Percentiles rank a stretch among this genome's conserved stretches.
These are phyloP conservation scores for Microdochium trichocladiopsis DNA, from an alignment of 2,329 filamentous ascomycete genomes.

Conservation along the genomic window DNA sequence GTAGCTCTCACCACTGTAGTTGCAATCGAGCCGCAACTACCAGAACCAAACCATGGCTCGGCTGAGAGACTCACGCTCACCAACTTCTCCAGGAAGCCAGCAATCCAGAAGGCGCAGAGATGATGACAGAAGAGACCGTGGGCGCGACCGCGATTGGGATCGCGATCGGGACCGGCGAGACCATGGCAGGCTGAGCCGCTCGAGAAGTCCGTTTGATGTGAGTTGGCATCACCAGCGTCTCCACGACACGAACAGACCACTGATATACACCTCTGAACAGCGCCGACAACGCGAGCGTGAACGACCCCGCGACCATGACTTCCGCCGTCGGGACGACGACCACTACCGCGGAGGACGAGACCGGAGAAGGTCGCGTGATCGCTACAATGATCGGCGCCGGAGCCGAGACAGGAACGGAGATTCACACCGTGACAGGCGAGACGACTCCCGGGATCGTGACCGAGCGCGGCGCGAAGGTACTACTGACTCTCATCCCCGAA, in stretches of 20 bases:
- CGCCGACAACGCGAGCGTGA: conserved; percentile 51
- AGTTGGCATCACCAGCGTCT: conserved; percentile 22
- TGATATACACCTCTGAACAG: conserved; percentile 27
- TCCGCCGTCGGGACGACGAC: conserved; percentile 63
- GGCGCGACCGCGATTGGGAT: conserved; percentile 38
- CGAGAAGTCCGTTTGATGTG: conserved; percentile 56
- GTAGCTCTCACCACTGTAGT: conserved; percentile 27
- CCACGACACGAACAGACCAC: neutral
- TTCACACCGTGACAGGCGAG: conserved; percentile 56
- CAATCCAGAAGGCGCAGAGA: conserved; percentile 63
- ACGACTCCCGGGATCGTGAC: conserved; percentile 63
- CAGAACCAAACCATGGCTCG: conserved; percentile 44
- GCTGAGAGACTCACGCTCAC: conserved; percentile 71
- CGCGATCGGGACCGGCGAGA: conserved; percentile 41
- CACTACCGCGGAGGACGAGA: conserved; percentile 48
- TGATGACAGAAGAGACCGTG: conserved; percentile 49
- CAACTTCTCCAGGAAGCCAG: conserved; percentile 87
- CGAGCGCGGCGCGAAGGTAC: conserved; percentile 61
- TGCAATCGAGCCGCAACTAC: conserved; percentile 24
- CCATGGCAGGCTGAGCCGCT: conserved; percentile 49
- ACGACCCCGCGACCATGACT: conserved; percentile 45
- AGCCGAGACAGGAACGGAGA: conserved; percentile 51
- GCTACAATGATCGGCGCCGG: conserved; percentile 44
- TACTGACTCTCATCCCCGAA: conserved; percentile 61
- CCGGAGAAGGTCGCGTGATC: conserved; percentile 57